phyloP scores from a whole-genome alignment of 768 basidiomycete species.

The Mycena amicta region DNA sequence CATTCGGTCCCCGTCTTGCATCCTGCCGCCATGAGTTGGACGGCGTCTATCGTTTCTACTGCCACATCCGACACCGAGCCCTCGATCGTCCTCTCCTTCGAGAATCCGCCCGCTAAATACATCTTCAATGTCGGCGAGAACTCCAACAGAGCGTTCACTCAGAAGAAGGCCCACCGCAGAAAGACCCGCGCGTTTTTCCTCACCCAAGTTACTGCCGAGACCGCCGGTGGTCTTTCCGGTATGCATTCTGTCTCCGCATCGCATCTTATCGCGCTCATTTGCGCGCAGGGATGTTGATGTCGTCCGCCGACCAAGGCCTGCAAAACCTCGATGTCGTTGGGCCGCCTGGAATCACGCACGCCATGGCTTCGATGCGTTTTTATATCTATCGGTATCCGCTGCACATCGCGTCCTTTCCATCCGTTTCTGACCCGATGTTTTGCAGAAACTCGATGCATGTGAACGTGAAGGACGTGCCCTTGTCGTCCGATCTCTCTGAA shows the following conservation, averaged over 20 bases:
- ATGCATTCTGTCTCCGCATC: conserved; percentile 19
- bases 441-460: conserved; percentile 45
- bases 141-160: conserved; percentile 71
- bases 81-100: conserved; percentile 73
- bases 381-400: conserved; percentile 52
- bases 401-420: not conserved
- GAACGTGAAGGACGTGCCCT: conserved; percentile 37
- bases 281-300: conserved; percentile 51
- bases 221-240: conserved; percentile 78
- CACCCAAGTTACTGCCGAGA: conserved; percentile 62
- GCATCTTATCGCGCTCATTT: conserved; percentile 23
- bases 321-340: conserved; percentile 52
- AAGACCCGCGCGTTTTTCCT: conserved; percentile 74
- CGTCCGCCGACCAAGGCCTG: conserved; percentile 57
- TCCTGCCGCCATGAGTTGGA: conserved; percentile 55
- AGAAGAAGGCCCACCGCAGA: conserved; percentile 66
- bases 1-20: too few relatives aligned
- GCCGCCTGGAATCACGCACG: conserved; percentile 58
- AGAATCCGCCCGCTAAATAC: conserved; percentile 65
- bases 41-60: conserved; percentile 57
- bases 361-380: conserved; percentile 56
- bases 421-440: not conserved
- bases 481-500: conserved; percentile 12
- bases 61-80: conserved; percentile 81
- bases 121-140: conserved; percentile 89